Percentiles rank a stretch among this genome's conserved stretches.
Evolutionary conservation across 257 asterid species (phyloP).

Genomic region (Fraxinus americana): DNA sequence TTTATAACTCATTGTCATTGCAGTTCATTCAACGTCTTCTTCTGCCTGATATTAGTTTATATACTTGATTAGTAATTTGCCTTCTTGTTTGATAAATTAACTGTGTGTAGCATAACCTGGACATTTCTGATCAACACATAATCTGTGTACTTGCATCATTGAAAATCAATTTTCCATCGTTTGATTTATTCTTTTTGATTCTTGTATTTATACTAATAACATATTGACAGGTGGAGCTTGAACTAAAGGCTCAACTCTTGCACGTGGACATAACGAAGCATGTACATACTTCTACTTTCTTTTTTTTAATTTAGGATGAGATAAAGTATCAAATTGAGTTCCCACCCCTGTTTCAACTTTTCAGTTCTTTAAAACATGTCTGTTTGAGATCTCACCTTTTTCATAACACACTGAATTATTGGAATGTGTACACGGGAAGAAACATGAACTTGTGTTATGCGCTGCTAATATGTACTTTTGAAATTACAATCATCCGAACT

Average conservation of each 20-base stretch:
- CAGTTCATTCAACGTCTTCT: neutral
- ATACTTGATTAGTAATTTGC: neutral
- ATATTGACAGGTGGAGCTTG: slow-evolving; percentile 70
- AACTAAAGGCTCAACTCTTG: slow-evolving; percentile 65
- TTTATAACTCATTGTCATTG: neutral
- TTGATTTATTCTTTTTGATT: slow-evolving; percentile 17
- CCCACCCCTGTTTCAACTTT: neutral
- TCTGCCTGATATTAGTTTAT: neutral
- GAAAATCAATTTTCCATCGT: slow-evolving; percentile 20
- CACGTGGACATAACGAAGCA: slow-evolving; percentile 74
- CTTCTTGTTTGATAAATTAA: neutral
- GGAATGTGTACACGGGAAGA: neutral
- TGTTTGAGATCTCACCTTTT: slow-evolving; percentile 1
- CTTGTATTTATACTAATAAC: slow-evolving; percentile 8
- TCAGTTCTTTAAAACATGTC: slow-evolving; percentile 3
- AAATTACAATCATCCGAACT: neutral
- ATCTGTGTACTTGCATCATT: neutral
- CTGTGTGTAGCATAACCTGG: slow-evolving; percentile 8
- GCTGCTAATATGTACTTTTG: neutral
- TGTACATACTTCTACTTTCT: slow-evolving; percentile 44
- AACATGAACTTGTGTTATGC: neutral
- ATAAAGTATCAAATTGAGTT: neutral
- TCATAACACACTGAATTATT: slow-evolving; percentile 7
- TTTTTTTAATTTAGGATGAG: neutral
- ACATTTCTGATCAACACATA: neutral